Base-by-base conservation (phyloP, 2,329 filamentous ascomycete genomes). In the Aureobasidium sp. region DNA sequence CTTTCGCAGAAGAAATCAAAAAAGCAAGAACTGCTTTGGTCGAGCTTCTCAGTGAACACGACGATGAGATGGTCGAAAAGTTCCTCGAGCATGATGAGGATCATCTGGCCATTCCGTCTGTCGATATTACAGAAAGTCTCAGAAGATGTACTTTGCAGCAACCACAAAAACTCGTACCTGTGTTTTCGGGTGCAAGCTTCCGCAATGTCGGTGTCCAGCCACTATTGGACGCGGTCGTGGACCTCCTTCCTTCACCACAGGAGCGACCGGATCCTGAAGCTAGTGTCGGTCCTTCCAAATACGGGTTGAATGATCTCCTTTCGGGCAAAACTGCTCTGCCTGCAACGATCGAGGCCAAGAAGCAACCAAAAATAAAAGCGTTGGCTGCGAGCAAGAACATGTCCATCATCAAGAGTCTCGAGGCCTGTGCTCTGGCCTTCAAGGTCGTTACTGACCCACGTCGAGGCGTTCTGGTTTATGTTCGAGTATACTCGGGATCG, bases 191-290 rank as follows among this genome's bases (percentile, higher is more conserved):
- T 2, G 92, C 93, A 5, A 96, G 92, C 72, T 91, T 97, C 73
- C 85, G 88, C 43, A 96, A 97, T 65, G 90, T 97, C 63, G 94
- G 94, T 8, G 91, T 97, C 4, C 90, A 96, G 71, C 90, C 92
- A 29, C 78, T 99, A 23, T 81, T 97, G 57, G 91, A 97, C 71
- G 90, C 90, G 38, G 85, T 97, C 13, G 84, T 90, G 9, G 89
- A 96, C 69, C 86, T 96, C 47, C 79, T 97, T 2, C 94, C 94
- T 0, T 89, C 85, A 64, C 94, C 94, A 0, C 75, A 80, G 1
- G 90, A 96, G 69, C 81, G 89, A 19, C 88, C 90, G 9, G 88
- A 93, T 68, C 82, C 90, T 0, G 85, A 91, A 66, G 83, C 96
- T 55, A 88, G 83, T 55, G 76, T 92, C 3, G 86, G 84, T 0